Evolutionary conservation across 129 eudicot genomes (phyloP).

Genomic region (Pulicaria dysenterica): DNA sequence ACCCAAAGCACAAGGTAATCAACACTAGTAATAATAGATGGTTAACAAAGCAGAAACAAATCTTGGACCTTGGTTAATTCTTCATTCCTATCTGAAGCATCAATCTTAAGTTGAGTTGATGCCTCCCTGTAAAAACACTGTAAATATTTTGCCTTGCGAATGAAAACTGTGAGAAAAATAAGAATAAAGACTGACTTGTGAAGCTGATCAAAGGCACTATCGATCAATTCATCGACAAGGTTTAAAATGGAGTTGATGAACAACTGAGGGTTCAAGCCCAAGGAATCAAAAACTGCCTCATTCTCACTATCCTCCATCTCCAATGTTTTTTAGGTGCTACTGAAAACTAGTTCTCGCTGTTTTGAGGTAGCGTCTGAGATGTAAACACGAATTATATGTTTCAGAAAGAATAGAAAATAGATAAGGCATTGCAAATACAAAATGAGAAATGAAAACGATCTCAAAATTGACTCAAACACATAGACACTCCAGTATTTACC

Average conservation of each 20-base stretch:
- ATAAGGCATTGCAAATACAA: too few species aligned
- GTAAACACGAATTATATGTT: too few species aligned
- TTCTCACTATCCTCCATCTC: conserved; percentile 65
- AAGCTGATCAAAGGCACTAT: conserved; percentile 63
- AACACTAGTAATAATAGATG: background rate
- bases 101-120: conserved; percentile 49
- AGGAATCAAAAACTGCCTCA: conserved; percentile 62
- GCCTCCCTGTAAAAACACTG: conserved; percentile 52
- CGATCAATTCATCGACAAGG: conserved; percentile 57
- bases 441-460: too few species aligned
- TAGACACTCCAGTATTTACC: too few species aligned
- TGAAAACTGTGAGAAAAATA: background rate
- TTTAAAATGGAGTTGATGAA: conserved; percentile 67
- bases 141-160: background rate
- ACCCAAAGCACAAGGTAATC: background rate
- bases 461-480: too few species aligned
- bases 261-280: conserved; percentile 67
- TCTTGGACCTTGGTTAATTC: conserved; percentile 53
- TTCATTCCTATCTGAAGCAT: conserved; percentile 56
- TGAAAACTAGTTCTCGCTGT: too few species aligned
- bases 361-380: too few species aligned
- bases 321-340: too few species aligned
- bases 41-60: background rate
- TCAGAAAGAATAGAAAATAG: too few species aligned
- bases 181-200: conserved; percentile 44